Conservation (phyloP, 495 filamentous ascomycete genomes). For the Trichocladium antarcticum region DNA sequence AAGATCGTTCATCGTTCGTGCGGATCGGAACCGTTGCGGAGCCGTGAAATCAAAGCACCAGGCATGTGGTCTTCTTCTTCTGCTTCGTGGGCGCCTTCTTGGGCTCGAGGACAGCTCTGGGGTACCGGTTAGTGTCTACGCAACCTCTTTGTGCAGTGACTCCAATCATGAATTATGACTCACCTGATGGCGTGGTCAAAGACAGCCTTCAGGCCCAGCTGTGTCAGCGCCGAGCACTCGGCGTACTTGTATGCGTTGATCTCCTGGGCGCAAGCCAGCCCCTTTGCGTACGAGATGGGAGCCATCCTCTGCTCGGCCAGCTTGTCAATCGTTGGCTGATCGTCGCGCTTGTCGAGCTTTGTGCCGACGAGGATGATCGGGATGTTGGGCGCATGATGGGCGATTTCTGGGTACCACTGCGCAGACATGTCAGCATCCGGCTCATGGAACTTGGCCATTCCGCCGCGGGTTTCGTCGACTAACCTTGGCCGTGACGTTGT, state of each 20-base stretch:
- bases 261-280: constrained; percentile 73
- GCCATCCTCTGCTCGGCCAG: constrained; percentile 81
- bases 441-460: no score
- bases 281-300: constrained; percentile 83
- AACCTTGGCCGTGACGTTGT: constrained; percentile 95
- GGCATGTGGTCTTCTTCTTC: constrained; percentile 53
- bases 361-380: constrained; percentile 97
- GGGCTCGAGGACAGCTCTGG: constrained; percentile 74
- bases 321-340: constrained; percentile 63
- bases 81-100: constrained; percentile 42
- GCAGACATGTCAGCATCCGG: no score
- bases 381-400: constrained; percentile 88
- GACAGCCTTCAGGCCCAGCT: constrained; percentile 91
- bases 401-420: constrained; percentile 94
- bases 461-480: constrained; percentile 9
- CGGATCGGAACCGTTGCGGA: neutral
- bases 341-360: constrained; percentile 91
- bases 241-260: constrained; percentile 91
- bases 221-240: constrained; percentile 96
- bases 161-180: constrained; percentile 9
- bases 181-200: constrained; percentile 97
- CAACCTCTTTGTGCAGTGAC: neutral
- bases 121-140: constrained; percentile 10
- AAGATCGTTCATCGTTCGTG: constrained; percentile 11
- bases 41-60: constrained; percentile 49